Conservation (phyloP, 805 yeast genomes). For the Debaryomyces prosopidis region DNA sequence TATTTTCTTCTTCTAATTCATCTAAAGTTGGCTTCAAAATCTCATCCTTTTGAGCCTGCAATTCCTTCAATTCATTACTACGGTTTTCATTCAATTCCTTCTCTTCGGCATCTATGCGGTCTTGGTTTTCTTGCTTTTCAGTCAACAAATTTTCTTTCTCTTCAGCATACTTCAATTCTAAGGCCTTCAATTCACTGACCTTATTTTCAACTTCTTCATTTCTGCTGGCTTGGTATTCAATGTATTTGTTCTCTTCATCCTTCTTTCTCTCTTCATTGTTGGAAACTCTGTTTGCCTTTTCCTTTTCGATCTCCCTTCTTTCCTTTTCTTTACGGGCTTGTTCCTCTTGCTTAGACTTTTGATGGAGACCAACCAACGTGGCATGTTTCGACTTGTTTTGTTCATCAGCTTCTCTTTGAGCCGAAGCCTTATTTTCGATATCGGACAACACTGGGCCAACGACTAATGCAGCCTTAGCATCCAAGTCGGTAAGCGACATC, state of each 20-base stretch:
- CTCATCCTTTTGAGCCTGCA: slow-evolving; percentile 55
- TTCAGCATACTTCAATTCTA: slow-evolving; percentile 39
- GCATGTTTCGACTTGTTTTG: slow-evolving; percentile 32
- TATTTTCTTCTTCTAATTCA: slow-evolving; percentile 50
- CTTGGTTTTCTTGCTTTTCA: slow-evolving; percentile 49
- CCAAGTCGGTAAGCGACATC: slow-evolving; percentile 74
- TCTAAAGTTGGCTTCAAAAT: slow-evolving; percentile 55
- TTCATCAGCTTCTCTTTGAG: slow-evolving; percentile 57
- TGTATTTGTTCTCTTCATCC: slow-evolving; percentile 28
- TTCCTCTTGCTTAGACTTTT: slow-evolving; percentile 30
- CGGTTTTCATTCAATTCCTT: slow-evolving; percentile 45
- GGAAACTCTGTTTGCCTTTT: slow-evolving; percentile 32
- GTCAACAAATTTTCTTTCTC: slow-evolving; percentile 43
- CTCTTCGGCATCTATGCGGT: slow-evolving; percentile 44
- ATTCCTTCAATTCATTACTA: slow-evolving; percentile 44
- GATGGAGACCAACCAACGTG: slow-evolving; percentile 34
- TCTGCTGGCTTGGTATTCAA: slow-evolving; percentile 29
- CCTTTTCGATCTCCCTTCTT: slow-evolving; percentile 35
- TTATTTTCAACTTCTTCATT: slow-evolving; percentile 30
- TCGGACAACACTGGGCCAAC: slow-evolving; percentile 84
- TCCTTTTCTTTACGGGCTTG: slow-evolving; percentile 29
- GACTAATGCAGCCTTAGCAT: slow-evolving; percentile 72
- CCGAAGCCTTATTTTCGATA: slow-evolving; percentile 65
- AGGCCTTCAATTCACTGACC: slow-evolving; percentile 29
- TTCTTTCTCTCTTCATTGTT: slow-evolving; percentile 33